These are phyloP conservation scores for Klebsormidium nitens DNA, from an alignment of 139 green algal genomes.

Conservation along the genomic window DNA sequence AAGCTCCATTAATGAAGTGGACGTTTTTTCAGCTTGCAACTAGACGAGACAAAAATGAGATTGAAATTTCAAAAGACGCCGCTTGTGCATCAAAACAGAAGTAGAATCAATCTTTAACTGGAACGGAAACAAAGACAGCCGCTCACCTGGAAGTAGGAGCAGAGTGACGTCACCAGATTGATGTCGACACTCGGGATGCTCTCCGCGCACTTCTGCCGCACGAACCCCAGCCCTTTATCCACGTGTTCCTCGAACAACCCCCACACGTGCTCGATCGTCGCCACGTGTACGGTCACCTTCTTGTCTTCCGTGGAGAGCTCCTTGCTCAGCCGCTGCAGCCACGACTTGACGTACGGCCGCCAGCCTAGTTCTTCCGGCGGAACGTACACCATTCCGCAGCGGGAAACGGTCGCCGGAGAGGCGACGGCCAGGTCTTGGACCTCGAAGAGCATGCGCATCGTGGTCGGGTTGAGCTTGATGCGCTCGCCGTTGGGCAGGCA, in stretches of 20 bases:
- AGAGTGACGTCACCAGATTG: slow-evolving; percentile 63
- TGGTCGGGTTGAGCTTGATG: slow-evolving; percentile 70
- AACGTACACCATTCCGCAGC: slow-evolving; percentile 78
- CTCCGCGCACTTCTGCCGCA: slow-evolving; percentile 54
- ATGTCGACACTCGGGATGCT: slow-evolving; percentile 67
- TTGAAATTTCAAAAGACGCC: too few relatives aligned
- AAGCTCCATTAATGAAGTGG: too few relatives aligned
- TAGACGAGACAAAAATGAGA: too few relatives aligned
- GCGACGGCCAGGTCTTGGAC: slow-evolving; percentile 69
- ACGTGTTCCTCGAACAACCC: slow-evolving; percentile 60
- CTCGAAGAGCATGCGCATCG: slow-evolving; percentile 82
- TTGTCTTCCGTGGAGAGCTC: slow-evolving; percentile 37
- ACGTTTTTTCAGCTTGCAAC: too few relatives aligned
- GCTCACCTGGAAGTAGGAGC: slow-evolving; percentile 43
- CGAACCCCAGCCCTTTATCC: slow-evolving; percentile 51
- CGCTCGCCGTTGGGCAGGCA: slow-evolving; percentile 76
- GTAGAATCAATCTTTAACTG: too few relatives aligned
- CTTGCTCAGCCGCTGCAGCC: slow-evolving; percentile 34
- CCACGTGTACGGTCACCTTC: slow-evolving; percentile 42
- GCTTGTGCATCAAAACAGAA: too few relatives aligned
- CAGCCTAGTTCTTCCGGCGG: slow-evolving; percentile 59
- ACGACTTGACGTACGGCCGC: slow-evolving; percentile 54
- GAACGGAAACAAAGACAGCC: too few relatives aligned
- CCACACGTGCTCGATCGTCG: neutral
- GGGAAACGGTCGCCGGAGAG: slow-evolving; percentile 64